Conservation (phyloP, 768 basidiomycete species). For the Leccinum subtestaceum region DNA sequence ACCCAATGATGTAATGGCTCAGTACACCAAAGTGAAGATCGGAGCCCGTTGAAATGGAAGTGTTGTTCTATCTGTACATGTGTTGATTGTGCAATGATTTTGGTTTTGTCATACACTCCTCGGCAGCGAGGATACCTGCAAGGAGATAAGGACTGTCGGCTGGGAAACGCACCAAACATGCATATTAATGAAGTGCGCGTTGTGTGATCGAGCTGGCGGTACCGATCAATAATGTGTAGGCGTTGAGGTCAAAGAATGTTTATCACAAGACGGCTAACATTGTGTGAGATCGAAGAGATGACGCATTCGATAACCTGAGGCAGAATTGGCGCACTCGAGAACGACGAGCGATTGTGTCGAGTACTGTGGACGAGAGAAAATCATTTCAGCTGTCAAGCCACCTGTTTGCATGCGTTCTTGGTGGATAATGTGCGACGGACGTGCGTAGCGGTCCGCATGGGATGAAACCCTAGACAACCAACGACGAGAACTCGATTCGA, state of each 20-base stretch:
- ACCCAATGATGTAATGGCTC: background rate
- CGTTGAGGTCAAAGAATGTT: constrained; percentile 5
- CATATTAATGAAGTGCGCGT: background rate
- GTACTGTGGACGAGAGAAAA: background rate
- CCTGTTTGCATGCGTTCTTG: background rate
- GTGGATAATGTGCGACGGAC: background rate
- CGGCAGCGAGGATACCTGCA: background rate
- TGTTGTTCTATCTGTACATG: background rate
- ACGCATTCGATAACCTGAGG: background rate
- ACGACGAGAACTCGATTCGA: background rate
- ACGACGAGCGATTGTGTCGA: background rate
- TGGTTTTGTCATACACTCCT: background rate
- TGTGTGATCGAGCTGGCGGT: background rate
- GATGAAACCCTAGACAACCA: constrained; percentile 5
- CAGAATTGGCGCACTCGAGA: constrained; percentile 4
- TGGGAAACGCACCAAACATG: background rate
- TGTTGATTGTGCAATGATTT: constrained; percentile 1
- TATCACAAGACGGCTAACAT: background rate
- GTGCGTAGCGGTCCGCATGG: background rate
- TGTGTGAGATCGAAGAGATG: background rate
- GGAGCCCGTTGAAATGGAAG: background rate
- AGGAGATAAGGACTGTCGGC: background rate
- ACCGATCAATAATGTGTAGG: constrained; percentile 5
- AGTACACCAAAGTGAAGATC: background rate
- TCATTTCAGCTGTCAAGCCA: background rate